Base-by-base conservation (phyloP, 75 land plant species). In the Picea glauca region DNA sequence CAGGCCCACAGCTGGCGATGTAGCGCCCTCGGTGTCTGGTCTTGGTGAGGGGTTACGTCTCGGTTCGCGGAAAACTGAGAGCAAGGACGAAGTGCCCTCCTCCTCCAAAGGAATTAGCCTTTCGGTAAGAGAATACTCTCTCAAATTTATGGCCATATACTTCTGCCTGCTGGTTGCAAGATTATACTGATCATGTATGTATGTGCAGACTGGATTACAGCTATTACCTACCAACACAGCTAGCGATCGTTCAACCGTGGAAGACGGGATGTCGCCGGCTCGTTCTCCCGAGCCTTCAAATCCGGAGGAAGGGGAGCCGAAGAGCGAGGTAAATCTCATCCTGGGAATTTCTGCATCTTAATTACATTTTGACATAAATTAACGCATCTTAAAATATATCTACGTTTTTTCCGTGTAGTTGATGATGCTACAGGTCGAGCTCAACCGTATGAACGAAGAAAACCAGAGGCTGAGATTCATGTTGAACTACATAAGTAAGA, bases 181-280 rank as follows among this genome's bases (percentile, higher is more conserved):
- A 46, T 46, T 46, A 46, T 46, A 46, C 50, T 46, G 9, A 46
- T 46, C 50, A 46, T 46, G 0, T 46, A 46, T 46, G 8, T 3
- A 32, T 12, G 13, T 72, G 13, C 67, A 86, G 88, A 88, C 90
- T 50, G 85, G 90, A 1, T 79, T 91, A 65, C 79, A 85, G 46
- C 89, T 91, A 46, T 32, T 77, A 3, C 88, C 88, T n/a, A 62
- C 87, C 13, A 91, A 88, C 58, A 72, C 87, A 13, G 38, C 82
- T 3, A 88, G 88, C 79, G 92, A 91, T 74, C 88, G 88, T 15
- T 91, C 92, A 6, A 86, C 60, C 17, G 87, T 88, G 6, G 92
- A 86, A 38, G 90, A 90, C 62, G 88, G 80, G 21, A 62, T 76
- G 5, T 86, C 88, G 4, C 62, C 89, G 3, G 65, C 26, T 63